phyloP scores from a whole-genome alignment of 768 basidiomycete genomes.

The Sporobolomyces roseus region DNA sequence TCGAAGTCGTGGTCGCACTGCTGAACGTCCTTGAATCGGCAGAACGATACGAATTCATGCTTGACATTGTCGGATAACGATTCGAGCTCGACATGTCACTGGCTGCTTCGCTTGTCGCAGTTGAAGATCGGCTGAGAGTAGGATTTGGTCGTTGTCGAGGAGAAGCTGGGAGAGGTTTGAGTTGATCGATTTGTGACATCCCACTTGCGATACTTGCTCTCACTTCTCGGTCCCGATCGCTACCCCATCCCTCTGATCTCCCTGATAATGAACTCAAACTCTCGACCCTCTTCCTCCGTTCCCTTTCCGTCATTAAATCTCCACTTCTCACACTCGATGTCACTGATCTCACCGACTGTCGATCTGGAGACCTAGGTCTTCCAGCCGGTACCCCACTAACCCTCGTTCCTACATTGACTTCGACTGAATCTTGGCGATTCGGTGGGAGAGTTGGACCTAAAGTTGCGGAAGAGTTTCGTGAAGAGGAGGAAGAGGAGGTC shows the following conservation, averaged over 20 bases:
- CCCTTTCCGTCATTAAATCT: neutral
- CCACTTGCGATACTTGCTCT: conserved; percentile 26
- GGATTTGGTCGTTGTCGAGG: neutral
- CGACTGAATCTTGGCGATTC: neutral
- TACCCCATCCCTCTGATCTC: neutral
- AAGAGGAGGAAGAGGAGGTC: too few relatives aligned
- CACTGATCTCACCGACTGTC: conserved; percentile 28
- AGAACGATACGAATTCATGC: conserved; percentile 23
- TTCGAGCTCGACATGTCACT: conserved; percentile 9
- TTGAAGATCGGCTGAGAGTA: neutral
- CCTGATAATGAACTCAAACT: conserved; percentile 13
- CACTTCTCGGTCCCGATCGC: neutral
- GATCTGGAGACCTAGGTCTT: conserved; percentile 2
- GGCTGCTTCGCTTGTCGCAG: neutral
- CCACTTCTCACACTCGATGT: conserved; percentile 19
- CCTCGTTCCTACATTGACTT: conserved; percentile 7
- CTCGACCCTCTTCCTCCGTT: conserved; percentile 18
- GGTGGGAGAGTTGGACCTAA: neutral
- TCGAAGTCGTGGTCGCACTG: conserved; percentile 12
- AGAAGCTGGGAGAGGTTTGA: conserved; percentile 25
- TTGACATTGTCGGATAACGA: conserved; percentile 15
- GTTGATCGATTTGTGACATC: conserved; percentile 9
- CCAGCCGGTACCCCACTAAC: neutral
- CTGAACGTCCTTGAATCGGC: conserved; percentile 19
- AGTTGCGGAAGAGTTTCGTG: neutral